Evolutionary conservation across 2,329 filamentous ascomycete species (phyloP).

Genomic region (Fusarium sororula): DNA sequence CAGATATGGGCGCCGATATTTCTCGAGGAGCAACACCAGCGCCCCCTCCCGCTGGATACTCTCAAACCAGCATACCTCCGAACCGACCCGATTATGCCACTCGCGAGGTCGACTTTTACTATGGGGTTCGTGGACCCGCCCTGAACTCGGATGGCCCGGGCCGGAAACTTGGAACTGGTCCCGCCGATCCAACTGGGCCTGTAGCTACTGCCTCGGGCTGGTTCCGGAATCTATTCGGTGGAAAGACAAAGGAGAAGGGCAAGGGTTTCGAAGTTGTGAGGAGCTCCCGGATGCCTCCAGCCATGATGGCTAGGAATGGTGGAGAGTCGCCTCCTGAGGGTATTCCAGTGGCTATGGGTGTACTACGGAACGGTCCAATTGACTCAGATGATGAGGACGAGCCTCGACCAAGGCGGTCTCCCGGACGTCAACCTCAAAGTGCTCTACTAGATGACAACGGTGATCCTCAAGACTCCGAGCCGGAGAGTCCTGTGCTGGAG

Average conservation of each 20-base stretch:
- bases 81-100: conserved; percentile 87
- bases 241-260: conserved; percentile 91
- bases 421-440: conserved; percentile 41
- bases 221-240: conserved; percentile 81
- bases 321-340: conserved; percentile 74
- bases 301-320: conserved; percentile 68
- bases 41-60: conserved; percentile 39
- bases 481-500: conserved; percentile 47
- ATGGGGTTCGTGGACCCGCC: conserved; percentile 88
- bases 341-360: conserved; percentile 71
- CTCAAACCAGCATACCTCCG: conserved; percentile 55
- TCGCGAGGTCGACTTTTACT: conserved; percentile 96
- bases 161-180: conserved; percentile 89
- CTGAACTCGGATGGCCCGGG: conserved; percentile 83
- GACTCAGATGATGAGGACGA: conserved; percentile 69
- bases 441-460: conserved; percentile 58
- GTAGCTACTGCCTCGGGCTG: conserved; percentile 90
- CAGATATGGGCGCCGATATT: conserved; percentile 53
- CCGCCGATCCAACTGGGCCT: conserved; percentile 91
- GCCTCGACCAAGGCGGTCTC: conserved; percentile 38
- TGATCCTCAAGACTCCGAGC: conserved; percentile 56
- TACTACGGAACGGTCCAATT: conserved; percentile 67
- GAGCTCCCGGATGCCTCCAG: conserved; percentile 85
- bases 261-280: conserved; percentile 98
- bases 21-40: conserved; percentile 57